These are phyloP conservation scores for Daucus carota DNA, from an alignment of 129 eudicot species.

Conservation along the genomic window DNA sequence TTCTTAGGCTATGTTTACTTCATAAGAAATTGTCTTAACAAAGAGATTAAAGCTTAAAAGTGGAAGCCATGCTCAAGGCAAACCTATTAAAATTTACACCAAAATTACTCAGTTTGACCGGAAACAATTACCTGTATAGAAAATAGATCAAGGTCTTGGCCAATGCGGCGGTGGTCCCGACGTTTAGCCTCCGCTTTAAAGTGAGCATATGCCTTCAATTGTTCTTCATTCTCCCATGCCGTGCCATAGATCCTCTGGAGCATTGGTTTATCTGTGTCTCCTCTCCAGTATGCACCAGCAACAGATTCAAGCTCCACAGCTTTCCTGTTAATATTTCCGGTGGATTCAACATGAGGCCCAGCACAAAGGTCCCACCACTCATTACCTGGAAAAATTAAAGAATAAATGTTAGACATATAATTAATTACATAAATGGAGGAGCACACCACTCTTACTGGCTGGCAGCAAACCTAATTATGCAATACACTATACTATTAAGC, in stretches of 20 bases:
- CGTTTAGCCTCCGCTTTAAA: slow-evolving; percentile 96
- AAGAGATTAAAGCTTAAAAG: neutral
- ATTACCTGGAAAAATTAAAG: slow-evolving; percentile 43
- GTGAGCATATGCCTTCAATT: slow-evolving; percentile 78
- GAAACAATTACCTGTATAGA: slow-evolving; percentile 67
- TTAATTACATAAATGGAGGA: neutral
- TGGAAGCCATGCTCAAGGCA: neutral
- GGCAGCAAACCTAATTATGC: neutral
- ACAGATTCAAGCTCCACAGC: slow-evolving; percentile 95
- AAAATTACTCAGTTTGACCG: neutral
- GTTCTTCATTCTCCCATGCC: slow-evolving; percentile 98
- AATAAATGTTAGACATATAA: neutral
- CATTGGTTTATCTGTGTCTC: slow-evolving; percentile 88
- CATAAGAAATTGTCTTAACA: neutral
- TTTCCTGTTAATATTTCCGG: slow-evolving; percentile 77
- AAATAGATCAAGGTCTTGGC: slow-evolving; percentile 97
- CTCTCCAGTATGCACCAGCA: slow-evolving; percentile 99
- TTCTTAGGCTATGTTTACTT: neutral
- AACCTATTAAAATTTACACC: neutral
- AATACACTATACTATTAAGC: neutral
- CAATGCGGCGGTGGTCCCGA: slow-evolving; percentile 96
- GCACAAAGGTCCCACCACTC: slow-evolving; percentile 99
- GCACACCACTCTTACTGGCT: neutral
- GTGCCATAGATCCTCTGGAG: slow-evolving; percentile 97
- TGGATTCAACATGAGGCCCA: slow-evolving; percentile 98